These are phyloP conservation scores for Penicillium samsonianum DNA, from an alignment of 495 filamentous ascomycete species.

Conservation along the genomic window DNA sequence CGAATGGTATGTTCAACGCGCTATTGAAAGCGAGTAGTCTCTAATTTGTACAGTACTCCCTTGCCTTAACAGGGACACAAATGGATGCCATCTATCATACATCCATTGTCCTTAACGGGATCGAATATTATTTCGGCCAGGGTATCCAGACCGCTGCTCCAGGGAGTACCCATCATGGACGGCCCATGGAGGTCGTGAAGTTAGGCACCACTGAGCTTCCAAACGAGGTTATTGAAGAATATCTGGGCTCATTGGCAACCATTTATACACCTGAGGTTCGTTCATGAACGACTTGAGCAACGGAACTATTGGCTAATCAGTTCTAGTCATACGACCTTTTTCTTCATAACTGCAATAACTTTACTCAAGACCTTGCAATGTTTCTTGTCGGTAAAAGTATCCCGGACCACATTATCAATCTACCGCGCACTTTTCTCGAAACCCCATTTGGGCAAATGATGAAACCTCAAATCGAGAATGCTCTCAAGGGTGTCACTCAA, in stretches of 20 bases:
- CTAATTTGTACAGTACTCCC: slow-evolving; percentile 40
- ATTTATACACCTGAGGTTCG: slow-evolving; percentile 80
- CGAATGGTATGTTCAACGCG: slow-evolving; percentile 42
- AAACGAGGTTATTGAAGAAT: slow-evolving; percentile 82
- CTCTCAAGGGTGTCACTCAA: slow-evolving; percentile 70
- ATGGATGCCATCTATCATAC: slow-evolving; percentile 93
- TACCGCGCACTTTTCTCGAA: slow-evolving; percentile 82
- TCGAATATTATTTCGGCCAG: slow-evolving; percentile 71
- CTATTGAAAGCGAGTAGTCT: slow-evolving; percentile 4
- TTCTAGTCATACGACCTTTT: slow-evolving; percentile 81
- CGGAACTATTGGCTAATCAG: neutral
- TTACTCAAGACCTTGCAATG: slow-evolving; percentile 88
- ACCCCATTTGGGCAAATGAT: slow-evolving; percentile 93
- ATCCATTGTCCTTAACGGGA: slow-evolving; percentile 76
- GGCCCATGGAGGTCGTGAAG: slow-evolving; percentile 72
- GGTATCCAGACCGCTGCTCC: slow-evolving; percentile 80
- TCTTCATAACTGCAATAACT: slow-evolving; percentile 97
- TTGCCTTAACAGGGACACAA: slow-evolving; percentile 62
- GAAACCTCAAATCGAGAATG: slow-evolving; percentile 73
- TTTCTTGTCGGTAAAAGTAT: slow-evolving; percentile 91
- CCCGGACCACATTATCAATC: slow-evolving; percentile 81
- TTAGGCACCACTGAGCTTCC: slow-evolving; percentile 80
- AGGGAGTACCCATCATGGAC: slow-evolving; percentile 81
- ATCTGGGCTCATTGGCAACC: slow-evolving; percentile 76
- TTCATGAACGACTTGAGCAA: neutral